Base-by-base conservation (phyloP, 257 asterid genomes). In the Leonotis leonurus region DNA sequence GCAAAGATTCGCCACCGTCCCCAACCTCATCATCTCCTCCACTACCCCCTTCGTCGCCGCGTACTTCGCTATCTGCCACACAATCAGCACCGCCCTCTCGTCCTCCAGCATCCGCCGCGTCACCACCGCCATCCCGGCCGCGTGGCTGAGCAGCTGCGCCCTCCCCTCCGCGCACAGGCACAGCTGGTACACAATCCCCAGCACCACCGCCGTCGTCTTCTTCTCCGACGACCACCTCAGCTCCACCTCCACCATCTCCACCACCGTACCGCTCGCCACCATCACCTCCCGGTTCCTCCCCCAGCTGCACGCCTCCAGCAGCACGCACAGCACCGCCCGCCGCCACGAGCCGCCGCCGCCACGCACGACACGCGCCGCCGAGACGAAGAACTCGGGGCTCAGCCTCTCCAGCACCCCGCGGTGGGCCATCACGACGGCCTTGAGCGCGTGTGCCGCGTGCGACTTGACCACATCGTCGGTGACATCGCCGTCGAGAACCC, bases 151-250 rank as follows among this genome's bases (percentile, higher is more conserved):
- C 14, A 86, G 68, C 75, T 81, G 76, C 8, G 87, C 89, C 69
- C 95, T 68, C n/a, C 95, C 91, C 1, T 79, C 87, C 9, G 90
- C 88, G 21, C 85, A 62, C 14, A 72, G 64, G 21, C 85, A 83
- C 1, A 86, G 21, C 4, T 79, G 77, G 57, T 55, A 78, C 32
- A 86, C 3, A 10, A 76, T 46, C 21, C 72, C 91, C 7, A 86
- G 29, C 3, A 74, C 74, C 0, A 81, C 56, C 69, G 81, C 95
- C 1, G 78, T 79, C 8, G 69, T 70, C 36, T 67, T 84, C 11
- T 71, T 82, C 5, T 62, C 78, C 2, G 62, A 40, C 17, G 22
- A 12, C 11, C 57, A 12, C 11, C 57, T 62, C 3, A 80, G 2
- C 10, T 77, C 87, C 39, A 76, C 61, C 69, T 86, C 95, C 0